Conservation (phyloP, 2,329 filamentous ascomycete species). For the Hypoxylon sp. region DNA sequence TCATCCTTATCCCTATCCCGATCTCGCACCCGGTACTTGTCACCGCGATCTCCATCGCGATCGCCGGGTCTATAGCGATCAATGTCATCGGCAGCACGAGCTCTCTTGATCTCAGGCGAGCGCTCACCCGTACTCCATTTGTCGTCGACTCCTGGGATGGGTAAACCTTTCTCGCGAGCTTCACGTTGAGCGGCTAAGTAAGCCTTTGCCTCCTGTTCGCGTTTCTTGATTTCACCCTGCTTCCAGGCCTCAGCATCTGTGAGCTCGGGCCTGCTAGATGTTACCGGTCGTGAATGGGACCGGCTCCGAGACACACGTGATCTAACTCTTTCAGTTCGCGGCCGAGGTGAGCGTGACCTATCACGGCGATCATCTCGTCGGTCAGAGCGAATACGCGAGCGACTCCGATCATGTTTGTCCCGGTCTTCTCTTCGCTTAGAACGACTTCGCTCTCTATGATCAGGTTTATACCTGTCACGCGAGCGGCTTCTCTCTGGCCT, state of each 20-base stretch:
- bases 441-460: slow-evolving; percentile 51
- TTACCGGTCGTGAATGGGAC: slow-evolving; percentile 60
- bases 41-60: slow-evolving; percentile 54
- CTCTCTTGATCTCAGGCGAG: slow-evolving; percentile 60
- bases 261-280: slow-evolving; percentile 62
- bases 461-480: slow-evolving; percentile 52
- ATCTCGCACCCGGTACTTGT: slow-evolving; percentile 43
- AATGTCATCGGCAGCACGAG: slow-evolving; percentile 59
- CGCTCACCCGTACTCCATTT: slow-evolving; percentile 62
- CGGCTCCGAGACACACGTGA: slow-evolving; percentile 52
- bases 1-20: slow-evolving; percentile 34
- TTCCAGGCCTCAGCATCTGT: slow-evolving; percentile 68
- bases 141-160: slow-evolving; percentile 71
- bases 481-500: slow-evolving; percentile 50
- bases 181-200: slow-evolving; percentile 74
- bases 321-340: slow-evolving; percentile 40
- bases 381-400: slow-evolving; percentile 46
- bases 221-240: slow-evolving; percentile 72
- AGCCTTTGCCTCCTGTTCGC: slow-evolving; percentile 74
- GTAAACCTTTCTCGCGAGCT: slow-evolving; percentile 71
- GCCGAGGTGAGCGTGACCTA: slow-evolving; percentile 53
- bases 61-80: slow-evolving; percentile 65
- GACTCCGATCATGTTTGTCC: slow-evolving; percentile 52
- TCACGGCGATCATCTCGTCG: slow-evolving; percentile 49
- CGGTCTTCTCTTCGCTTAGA: slow-evolving; percentile 51